Percentiles rank a stretch among this genome's conserved stretches.
Conservation (phyloP, 257 asterid species). For the Capsicum chinense region DNA sequence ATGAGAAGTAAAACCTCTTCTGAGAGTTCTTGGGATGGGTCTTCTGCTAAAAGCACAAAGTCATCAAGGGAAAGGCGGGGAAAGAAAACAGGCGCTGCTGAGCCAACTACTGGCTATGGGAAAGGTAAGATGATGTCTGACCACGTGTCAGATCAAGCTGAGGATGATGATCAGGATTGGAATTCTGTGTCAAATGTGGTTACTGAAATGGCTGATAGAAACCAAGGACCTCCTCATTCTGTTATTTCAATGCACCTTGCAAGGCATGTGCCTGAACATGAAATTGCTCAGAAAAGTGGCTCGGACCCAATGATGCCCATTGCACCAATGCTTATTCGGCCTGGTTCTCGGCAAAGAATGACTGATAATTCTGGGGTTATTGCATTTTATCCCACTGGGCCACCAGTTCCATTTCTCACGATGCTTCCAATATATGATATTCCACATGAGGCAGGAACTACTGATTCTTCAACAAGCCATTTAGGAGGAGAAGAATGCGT, state of each 20-base stretch:
- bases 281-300: constrained; percentile 75
- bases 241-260: constrained; percentile 58
- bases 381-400: constrained; percentile 93
- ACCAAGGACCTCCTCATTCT: constrained; percentile 55
- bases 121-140: constrained; percentile 68
- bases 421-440: constrained; percentile 86
- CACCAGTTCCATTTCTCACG: constrained; percentile 93
- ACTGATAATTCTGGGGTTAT: constrained; percentile 69
- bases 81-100: constrained; percentile 44
- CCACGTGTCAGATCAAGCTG: constrained; percentile 45
- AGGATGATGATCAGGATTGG: constrained; percentile 71
- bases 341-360: constrained; percentile 66
- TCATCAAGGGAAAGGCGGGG: constrained; percentile 52
- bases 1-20: constrained; percentile 54
- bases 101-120: constrained; percentile 48
- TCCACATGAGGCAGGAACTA: constrained; percentile 62
- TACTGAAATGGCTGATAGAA: constrained; percentile 60
- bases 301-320: constrained; percentile 70
- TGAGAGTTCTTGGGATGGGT: constrained; percentile 60
- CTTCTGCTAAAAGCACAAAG: constrained; percentile 45
- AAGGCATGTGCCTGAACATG: constrained; percentile 58
- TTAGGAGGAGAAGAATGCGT: constrained; percentile 57
- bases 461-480: constrained; percentile 62
- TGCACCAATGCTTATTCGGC: constrained; percentile 77
- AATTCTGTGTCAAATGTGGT: constrained; percentile 46